Evolutionary conservation across 2,329 filamentous ascomycete genomes (phyloP).

Genomic region (Huntiella decipiens): DNA sequence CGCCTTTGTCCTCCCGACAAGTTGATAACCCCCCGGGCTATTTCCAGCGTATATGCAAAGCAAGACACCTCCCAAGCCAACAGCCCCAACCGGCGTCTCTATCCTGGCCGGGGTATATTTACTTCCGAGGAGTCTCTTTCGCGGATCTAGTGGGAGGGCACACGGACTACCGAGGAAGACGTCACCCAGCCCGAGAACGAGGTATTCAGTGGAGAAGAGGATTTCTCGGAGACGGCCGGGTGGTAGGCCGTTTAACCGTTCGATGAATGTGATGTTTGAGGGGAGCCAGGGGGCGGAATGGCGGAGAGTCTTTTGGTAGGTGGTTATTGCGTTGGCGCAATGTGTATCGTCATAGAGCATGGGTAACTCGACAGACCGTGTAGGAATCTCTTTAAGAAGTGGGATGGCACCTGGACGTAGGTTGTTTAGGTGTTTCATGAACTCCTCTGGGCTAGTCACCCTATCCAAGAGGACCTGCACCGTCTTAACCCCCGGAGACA

Average conservation of each 20-base stretch:
- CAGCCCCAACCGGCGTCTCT: conserved; percentile 19
- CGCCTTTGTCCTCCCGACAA: conserved; percentile 19
- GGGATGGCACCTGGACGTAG: neutral
- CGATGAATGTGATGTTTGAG: conserved; percentile 37
- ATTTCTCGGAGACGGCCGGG: conserved; percentile 15
- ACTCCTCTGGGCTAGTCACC: conserved; percentile 12
- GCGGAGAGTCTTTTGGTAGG: conserved; percentile 43
- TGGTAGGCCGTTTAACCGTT: conserved; percentile 18
- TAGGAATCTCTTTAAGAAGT: conserved; percentile 14
- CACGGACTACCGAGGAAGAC: conserved; percentile 23
- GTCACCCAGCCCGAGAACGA: conserved; percentile 22
- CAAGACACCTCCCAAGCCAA: conserved; percentile 21
- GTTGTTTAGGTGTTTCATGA: conserved; percentile 13
- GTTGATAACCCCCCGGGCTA: conserved; percentile 21
- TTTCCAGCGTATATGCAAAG: conserved; percentile 23
- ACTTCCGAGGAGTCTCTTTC: conserved; percentile 19
- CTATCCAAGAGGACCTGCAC: conserved; percentile 18
- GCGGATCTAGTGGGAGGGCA: conserved; percentile 19
- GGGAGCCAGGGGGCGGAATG: conserved; percentile 42
- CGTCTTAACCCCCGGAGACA: conserved; percentile 20
- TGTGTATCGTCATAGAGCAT: conserved; percentile 22
- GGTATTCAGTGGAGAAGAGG: conserved; percentile 18
- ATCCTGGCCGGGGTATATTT: conserved; percentile 22
- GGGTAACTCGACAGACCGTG: conserved; percentile 19
- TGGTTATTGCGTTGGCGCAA: conserved; percentile 31